Conservation (phyloP, 2,329 filamentous ascomycete genomes). For the Hypoxylon sp. region DNA sequence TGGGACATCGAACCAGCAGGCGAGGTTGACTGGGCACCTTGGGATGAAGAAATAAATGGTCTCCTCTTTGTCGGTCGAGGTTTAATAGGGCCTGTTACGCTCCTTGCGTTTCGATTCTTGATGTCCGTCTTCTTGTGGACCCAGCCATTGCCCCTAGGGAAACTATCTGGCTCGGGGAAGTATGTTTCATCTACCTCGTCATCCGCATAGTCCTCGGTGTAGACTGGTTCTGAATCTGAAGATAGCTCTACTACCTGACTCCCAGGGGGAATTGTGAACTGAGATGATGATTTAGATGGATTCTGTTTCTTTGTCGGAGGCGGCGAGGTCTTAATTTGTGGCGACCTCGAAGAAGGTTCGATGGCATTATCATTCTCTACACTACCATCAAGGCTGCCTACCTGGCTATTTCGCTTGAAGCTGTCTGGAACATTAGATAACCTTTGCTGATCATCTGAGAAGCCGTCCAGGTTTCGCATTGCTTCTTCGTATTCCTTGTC, state of each 20-base stretch:
- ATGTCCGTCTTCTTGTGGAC: conserved; percentile 47
- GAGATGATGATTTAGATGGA: conserved; percentile 30
- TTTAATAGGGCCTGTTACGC: conserved; percentile 34
- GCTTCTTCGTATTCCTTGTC: conserved; percentile 62
- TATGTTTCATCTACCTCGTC: conserved; percentile 59
- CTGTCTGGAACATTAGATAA: conserved; percentile 45
- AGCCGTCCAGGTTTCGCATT: conserved; percentile 60
- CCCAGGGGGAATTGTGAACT: conserved; percentile 56
- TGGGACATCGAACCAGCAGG: conserved; percentile 11
- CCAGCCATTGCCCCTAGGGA: conserved; percentile 45
- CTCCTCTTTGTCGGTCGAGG: conserved; percentile 21
- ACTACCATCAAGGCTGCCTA: conserved; percentile 1
- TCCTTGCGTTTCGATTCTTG: conserved; percentile 21
- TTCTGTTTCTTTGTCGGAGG: conserved; percentile 37
- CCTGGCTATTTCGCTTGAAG: conserved; percentile 28
- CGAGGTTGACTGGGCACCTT: conserved; percentile 22
- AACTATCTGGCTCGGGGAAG: conserved; percentile 44
- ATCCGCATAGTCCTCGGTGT: conserved; percentile 58
- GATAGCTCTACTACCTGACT: conserved; percentile 59
- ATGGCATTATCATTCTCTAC: conserved; percentile 5
- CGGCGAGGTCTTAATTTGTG: conserved; percentile 49
- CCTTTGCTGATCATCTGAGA: conserved; percentile 41
- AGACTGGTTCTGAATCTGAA: conserved; percentile 54
- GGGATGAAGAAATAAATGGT: conserved; percentile 35
- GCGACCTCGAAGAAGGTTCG: conserved; percentile 27